Base-by-base conservation (phyloP, 441 rosid genomes). In the Mallotus repandus region DNA sequence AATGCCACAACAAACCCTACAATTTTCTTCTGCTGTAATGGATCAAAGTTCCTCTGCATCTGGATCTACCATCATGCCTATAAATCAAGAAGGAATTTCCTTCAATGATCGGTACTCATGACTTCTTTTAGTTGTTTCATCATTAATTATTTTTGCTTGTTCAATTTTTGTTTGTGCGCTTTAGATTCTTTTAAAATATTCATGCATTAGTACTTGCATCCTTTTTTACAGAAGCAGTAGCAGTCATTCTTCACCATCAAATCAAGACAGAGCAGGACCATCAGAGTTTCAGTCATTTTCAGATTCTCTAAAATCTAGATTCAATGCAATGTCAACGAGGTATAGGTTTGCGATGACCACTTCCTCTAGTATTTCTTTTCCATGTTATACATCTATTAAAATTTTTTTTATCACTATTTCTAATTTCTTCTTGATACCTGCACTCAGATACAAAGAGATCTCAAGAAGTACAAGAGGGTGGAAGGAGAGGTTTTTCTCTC, bases 231-330 rank as follows among this genome's bases (percentile, higher is more conserved):
- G 81, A 76, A 81, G 71, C 65, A 56, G 74, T 70, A 62, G 79
- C 35, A 70, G 77, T 43, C 72, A 52, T 69, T 81, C 89, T 62
- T 77, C 82, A 21, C 53, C 65, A 1, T 80, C 81, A n/a, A 71
- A 57, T 83, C 96, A 87, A 79, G 92, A 92, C 66, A 81, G 83
- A 81, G 96, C 88, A 4, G 98, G 97, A 73, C 96, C 98, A 64
- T 92, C 98, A 9, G 99, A 94, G 14, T 71, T 87, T 58, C 98
- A 89, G 58, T 86, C 97, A 46, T 88, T 90, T 83, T 90, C 98
- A 15, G 96, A 89, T 25, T 84, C 95, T 65, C 54, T 94, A 8
- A 92, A 91, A 81, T 89, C 97, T 35, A 87, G 93, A 59, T 72
- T 94, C 54, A 89, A 77, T 77, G 90, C 98, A 68, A 89, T 89